Base-by-base conservation (phyloP, 495 filamentous ascomycete genomes). In the Penicillium cosmopolitanum region DNA sequence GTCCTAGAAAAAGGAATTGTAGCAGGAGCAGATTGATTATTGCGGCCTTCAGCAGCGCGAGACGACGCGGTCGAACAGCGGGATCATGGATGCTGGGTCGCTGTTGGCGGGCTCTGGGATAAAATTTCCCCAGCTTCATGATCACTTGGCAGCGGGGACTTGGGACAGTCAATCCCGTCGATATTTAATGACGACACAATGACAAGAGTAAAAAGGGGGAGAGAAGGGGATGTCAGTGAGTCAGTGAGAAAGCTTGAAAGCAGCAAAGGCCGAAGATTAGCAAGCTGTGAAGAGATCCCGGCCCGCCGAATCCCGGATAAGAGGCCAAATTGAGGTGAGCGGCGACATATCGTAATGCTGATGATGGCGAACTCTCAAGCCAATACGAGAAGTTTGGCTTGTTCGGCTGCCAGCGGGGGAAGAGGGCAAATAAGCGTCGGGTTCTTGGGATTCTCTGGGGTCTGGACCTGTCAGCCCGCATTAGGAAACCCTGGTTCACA, bases 1-100 rank as follows among this genome's bases (percentile, higher is more conserved):
- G 62, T 2, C 64, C 70, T 13, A 83, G 67, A 59, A 83, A 83
- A 3, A 83, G 69, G 5, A 70, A 28, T 50, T 68, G 65, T 0
- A 74, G 65, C 13, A 68, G 18, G 5, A 72, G 56, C 11, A 70
- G 31, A 40, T 64, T 68, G 53, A 65, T 31, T 3, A 46, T 28
- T 0, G 69, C 58, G 3, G 66, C 63, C 19, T 60, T 67, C 15
- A 72, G 42, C 0, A 72, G 23, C 0, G 56, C 64, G n/a, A 67
- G 44, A 21, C 69, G 65, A 55, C 43, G 65, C 35, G 57, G 48
- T 23, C 57, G 63, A 50, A 72, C 51, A 6, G 63, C 53, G 2
- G 69, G 65, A 16, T 72, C 52, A 46, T 64, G 58, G 36, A 70
- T 60, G 51, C 64, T 70, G 13, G 57, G 60, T 31, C 59, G 64